A percentile compares a stretch with the other conserved stretches of the same genome.
phyloP scores from a whole-genome alignment of 176 grass and related monocot genomes.

The Chrysopogon serrulatus region DNA sequence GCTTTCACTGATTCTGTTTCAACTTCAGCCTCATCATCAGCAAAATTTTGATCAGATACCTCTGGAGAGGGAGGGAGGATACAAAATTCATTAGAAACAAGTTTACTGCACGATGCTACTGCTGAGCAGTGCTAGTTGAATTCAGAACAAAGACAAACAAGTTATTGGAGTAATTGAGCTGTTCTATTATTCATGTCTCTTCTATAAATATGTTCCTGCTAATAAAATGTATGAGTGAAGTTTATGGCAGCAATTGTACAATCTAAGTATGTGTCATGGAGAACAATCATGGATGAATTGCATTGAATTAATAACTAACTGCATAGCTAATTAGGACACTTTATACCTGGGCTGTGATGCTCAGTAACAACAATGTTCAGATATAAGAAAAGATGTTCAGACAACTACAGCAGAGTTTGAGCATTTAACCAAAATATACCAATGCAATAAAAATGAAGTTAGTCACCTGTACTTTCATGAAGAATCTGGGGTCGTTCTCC shows the following conservation, averaged over 20 bases:
- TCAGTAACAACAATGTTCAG: neutral
- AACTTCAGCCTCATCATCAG: conserved; percentile 46
- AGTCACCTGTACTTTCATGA: conserved; percentile 41
- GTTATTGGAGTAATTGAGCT: neutral
- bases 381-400: neutral
- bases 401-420: neutral
- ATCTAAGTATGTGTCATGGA: neutral
- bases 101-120: neutral
- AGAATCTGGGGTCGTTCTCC: conserved; percentile 9
- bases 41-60: conserved; percentile 92
- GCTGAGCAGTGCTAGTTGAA: neutral
- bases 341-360: neutral
- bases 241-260: neutral
- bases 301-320: neutral
- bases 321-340: neutral
- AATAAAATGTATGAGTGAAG: neutral
- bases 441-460: conserved; percentile 12
- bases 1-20: conserved; percentile 39
- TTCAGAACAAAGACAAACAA: neutral
- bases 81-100: conserved; percentile 24
- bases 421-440: neutral
- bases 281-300: neutral
- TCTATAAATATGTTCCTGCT: conserved; percentile 2
- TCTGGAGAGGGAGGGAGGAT: conserved; percentile 41
- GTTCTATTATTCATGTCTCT: neutral